A percentile compares a stretch with the other conserved stretches of the same genome.
Conservation (phyloP, 441 rosid genomes). For the Erodium trifolium region DNA sequence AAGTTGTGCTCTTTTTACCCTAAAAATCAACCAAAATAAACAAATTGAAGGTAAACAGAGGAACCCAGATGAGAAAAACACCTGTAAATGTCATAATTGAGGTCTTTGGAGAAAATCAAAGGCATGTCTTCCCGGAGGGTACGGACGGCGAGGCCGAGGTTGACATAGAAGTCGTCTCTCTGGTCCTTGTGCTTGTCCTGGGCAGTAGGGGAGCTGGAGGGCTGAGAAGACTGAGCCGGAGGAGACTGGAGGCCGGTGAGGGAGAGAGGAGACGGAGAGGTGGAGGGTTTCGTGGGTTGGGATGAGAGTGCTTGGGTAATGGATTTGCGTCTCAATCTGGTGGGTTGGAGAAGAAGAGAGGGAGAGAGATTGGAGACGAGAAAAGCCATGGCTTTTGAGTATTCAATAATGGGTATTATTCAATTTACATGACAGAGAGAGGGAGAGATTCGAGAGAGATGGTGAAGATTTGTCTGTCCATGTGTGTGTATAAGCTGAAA, state of each 20-base stretch:
- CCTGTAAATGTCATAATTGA: slow-evolving; percentile 87
- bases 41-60: slow-evolving; percentile 4
- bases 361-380: slow-evolving; percentile 60
- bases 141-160: slow-evolving; percentile 78
- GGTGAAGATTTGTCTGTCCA: slow-evolving; percentile 15
- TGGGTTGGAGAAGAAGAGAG: slow-evolving; percentile 40
- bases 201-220: slow-evolving; percentile 23
- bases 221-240: slow-evolving; percentile 35
- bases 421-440: slow-evolving; percentile 28
- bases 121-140: slow-evolving; percentile 91
- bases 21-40: not conserved
- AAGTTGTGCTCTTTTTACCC: not conserved
- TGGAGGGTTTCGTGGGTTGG: slow-evolving; percentile 21
- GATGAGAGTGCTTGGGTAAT: slow-evolving; percentile 13
- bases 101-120: slow-evolving; percentile 54
- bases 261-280: slow-evolving; percentile 22
- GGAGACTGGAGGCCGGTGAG: slow-evolving; percentile 31
- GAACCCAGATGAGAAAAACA: slow-evolving; percentile 30
- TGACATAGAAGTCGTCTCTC: slow-evolving; percentile 65
- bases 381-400: slow-evolving; percentile 51
- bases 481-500: slow-evolving; percentile 15
- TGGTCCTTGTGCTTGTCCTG: slow-evolving; percentile 37
- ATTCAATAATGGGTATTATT: slow-evolving; percentile 5
- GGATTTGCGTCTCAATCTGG: slow-evolving; percentile 33
- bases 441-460: slow-evolving; percentile 8